Base-by-base conservation (phyloP, 2,329 filamentous ascomycete species). In the Colletotrichum camelliae region DNA sequence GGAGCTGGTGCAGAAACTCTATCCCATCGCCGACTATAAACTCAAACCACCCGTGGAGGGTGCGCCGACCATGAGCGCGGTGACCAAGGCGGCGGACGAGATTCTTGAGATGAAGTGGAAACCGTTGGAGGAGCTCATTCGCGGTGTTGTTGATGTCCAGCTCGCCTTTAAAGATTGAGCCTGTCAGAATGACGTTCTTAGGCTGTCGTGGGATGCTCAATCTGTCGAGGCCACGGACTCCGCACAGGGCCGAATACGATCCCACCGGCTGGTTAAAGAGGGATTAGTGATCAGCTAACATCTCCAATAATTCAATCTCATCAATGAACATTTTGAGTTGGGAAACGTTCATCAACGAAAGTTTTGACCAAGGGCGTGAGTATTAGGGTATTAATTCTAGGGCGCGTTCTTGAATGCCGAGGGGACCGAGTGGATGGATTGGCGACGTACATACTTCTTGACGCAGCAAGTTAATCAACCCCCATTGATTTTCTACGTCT, bases 311-410 rank as follows among this genome's bases (percentile, higher is more conserved):
- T 43, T 0, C 18, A 5, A n/a, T 43, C 9, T 6, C 39, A 1
- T 12, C n/a, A 21, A 52, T 21, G 0, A 4, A 52, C n/a, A 0
- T 21, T 21, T 21, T 13, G 4, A 2, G 5, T 52, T 21, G 10
- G n/a, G 0, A 21, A 52, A 52, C 43, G 43, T 52, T 13, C 10
- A 1, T 52, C 2, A 0, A 13, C 3, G 0, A 52, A 52, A 7
- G 43, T 52, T 52, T 52, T 2, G 10, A 13, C 43, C n/a, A 52
- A 52, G 43, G 43, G 43, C 43, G 43, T 52, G 21, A 13, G 10
- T 0, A 0, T 5, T 52, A 52, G n/a, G 43, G 43, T 4, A n/a
- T 0, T 0, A 7, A 0, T 0, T 21, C 43, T 52, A 52, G n/a
- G 43, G 43, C 43, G 43, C 43, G 43, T 0, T 0, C n/a, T 7